Percentiles rank a stretch among this genome's conserved stretches.
These are phyloP conservation scores for Arthromyces matolae DNA, from an alignment of 768 basidiomycete species.

Conservation along the genomic window DNA sequence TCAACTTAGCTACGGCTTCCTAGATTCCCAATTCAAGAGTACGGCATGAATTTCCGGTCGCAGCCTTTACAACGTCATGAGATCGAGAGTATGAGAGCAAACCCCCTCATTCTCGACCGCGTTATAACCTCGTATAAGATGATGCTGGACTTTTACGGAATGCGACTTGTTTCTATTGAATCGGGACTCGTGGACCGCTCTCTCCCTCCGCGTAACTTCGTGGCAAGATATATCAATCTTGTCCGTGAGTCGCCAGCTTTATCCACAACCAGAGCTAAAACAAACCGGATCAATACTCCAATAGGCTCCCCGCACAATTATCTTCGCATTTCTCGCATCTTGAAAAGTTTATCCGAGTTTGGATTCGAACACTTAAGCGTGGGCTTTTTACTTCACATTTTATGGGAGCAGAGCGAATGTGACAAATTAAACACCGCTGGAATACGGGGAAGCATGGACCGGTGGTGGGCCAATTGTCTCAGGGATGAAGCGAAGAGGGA, in stretches of 20 bases:
- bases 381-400: constrained; percentile 65
- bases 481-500: constrained; percentile 55
- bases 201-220: constrained; percentile 44
- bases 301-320: constrained; percentile 73
- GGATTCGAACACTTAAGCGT: constrained; percentile 61
- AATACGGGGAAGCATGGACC: constrained; percentile 63
- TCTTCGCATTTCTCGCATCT: constrained; percentile 71
- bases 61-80: constrained; percentile 69
- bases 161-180: constrained; percentile 54
- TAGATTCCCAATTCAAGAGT: constrained; percentile 73
- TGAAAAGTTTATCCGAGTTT: constrained; percentile 72
- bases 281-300: not conserved
- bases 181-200: constrained; percentile 59
- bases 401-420: constrained; percentile 64
- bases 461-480: constrained; percentile 76
- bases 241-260: constrained; percentile 44
- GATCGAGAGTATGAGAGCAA: constrained; percentile 49
- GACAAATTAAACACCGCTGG: constrained; percentile 44
- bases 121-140: constrained; percentile 59
- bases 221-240: constrained; percentile 60
- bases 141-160: constrained; percentile 82
- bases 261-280: not conserved
- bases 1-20: not conserved
- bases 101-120: constrained; percentile 44
- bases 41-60: constrained; percentile 66